Evolutionary conservation across 768 basidiomycete species (phyloP).

Genomic region (Cytidiella melzeri): DNA sequence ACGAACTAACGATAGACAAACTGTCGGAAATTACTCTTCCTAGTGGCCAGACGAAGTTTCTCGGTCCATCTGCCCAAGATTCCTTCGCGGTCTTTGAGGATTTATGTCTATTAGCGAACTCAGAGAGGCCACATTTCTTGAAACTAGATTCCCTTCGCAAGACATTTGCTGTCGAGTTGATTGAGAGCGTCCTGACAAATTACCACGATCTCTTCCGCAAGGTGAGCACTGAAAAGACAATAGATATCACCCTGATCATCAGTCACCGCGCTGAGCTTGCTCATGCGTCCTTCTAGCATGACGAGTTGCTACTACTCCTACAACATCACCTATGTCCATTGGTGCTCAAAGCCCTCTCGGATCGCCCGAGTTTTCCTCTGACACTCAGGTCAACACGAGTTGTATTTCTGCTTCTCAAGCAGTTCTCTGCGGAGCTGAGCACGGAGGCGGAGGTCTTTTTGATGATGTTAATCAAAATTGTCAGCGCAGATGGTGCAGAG

Average conservation of each 20-base stretch:
- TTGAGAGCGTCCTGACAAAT: slow-evolving; percentile 94
- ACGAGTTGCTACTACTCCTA: slow-evolving; percentile 80
- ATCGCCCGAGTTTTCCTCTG: slow-evolving; percentile 78
- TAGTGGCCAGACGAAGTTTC: slow-evolving; percentile 52
- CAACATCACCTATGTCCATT: slow-evolving; percentile 88
- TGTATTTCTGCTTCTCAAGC: slow-evolving; percentile 88
- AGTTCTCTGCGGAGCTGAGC: slow-evolving; percentile 75
- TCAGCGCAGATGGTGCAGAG: slow-evolving; percentile 45
- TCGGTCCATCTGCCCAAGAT: slow-evolving; percentile 77
- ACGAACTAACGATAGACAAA: slow-evolving; percentile 26
- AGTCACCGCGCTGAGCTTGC: background rate
- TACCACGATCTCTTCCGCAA: slow-evolving; percentile 82
- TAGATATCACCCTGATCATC: background rate
- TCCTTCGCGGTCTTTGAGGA: slow-evolving; percentile 90
- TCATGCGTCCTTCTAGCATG: slow-evolving; percentile 42
- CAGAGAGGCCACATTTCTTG: slow-evolving; percentile 75
- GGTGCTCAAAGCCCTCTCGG: slow-evolving; percentile 79
- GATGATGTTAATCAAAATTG: slow-evolving; percentile 59
- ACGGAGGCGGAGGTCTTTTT: slow-evolving; percentile 87
- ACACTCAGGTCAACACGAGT: slow-evolving; percentile 90
- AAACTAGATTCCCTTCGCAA: slow-evolving; percentile 79
- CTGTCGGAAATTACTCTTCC: slow-evolving; percentile 51
- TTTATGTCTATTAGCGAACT: slow-evolving; percentile 81
- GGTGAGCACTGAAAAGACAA: slow-evolving; percentile 33
- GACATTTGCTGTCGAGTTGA: slow-evolving; percentile 94